Percentiles rank a stretch among this genome's conserved stretches.
Conservation (phyloP, 257 asterid species). For the Jacaranda mimosifolia region DNA sequence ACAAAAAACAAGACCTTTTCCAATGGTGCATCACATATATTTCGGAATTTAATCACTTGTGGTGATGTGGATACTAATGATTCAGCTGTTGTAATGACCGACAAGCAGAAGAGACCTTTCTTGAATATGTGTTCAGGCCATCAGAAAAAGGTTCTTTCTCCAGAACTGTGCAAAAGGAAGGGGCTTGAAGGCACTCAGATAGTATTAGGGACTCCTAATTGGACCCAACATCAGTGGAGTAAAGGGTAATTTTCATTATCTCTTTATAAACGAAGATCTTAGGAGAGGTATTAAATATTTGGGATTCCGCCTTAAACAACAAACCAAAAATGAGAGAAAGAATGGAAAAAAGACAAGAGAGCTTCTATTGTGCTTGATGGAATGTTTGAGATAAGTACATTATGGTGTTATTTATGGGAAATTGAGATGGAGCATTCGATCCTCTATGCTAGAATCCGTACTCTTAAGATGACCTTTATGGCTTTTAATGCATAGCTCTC, state of each 20-base stretch:
- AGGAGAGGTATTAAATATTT: too few relatives aligned
- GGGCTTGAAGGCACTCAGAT: conserved; percentile 56
- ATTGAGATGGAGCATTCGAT: too few relatives aligned
- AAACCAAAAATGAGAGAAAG: too few relatives aligned
- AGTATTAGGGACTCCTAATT: conserved; percentile 44
- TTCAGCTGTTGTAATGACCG: conserved; percentile 45
- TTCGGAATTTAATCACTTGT: conserved; percentile 73
- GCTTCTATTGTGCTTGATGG: too few relatives aligned
- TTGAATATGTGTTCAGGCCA: conserved; percentile 40
- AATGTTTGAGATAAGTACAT: too few relatives aligned
- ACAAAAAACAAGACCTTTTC: conserved; percentile 52
- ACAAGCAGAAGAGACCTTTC: conserved; percentile 36
- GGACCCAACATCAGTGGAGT: conserved; percentile 45
- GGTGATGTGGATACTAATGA: conserved; percentile 74
- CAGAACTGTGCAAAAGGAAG: conserved; percentile 49
- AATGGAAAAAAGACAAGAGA: too few relatives aligned
- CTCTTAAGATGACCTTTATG: too few relatives aligned
- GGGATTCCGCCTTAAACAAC: too few relatives aligned
- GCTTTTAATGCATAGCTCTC: too few relatives aligned
- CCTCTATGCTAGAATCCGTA: too few relatives aligned
- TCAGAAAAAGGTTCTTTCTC: conserved; percentile 29
- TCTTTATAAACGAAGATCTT: neutral
- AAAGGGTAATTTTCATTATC: conserved; percentile 42
- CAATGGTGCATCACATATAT: conserved; percentile 48
- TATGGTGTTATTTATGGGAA: too few relatives aligned